Conservation (phyloP, 495 filamentous ascomycete species). For the Letharia columbiana region DNA sequence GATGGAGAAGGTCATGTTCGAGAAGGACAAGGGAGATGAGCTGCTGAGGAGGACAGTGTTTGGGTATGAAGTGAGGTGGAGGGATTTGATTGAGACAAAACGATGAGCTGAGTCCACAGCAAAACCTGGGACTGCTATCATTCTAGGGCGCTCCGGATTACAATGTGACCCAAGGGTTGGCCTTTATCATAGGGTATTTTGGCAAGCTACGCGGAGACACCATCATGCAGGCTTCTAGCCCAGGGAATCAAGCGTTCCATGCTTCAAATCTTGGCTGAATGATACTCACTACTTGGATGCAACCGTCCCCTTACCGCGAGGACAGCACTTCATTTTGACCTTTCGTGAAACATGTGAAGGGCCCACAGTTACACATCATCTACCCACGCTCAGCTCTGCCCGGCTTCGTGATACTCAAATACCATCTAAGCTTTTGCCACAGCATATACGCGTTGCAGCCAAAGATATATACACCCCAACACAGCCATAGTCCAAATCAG, state of each 20-base stretch:
- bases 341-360: background rate
- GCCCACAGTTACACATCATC: background rate
- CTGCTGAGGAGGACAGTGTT: conserved; percentile 69
- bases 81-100: background rate
- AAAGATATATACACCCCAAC: background rate
- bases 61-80: conserved; percentile 54
- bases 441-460: background rate
- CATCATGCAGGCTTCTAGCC: background rate
- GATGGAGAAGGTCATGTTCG: conserved; percentile 79
- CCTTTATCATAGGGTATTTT: background rate
- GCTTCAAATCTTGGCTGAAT: background rate
- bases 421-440: background rate
- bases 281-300: background rate
- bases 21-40: conserved; percentile 75
- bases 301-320: background rate
- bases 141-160: background rate
- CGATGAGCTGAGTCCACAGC: background rate
- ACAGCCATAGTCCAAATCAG: background rate
- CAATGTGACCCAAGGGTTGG: background rate
- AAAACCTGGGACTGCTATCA: background rate
- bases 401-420: background rate
- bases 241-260: background rate
- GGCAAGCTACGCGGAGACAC: background rate
- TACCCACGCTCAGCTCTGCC: background rate
- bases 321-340: background rate